Conservation (phyloP, 2,329 filamentous ascomycete genomes). For the Trichoderma lentiforme region DNA sequence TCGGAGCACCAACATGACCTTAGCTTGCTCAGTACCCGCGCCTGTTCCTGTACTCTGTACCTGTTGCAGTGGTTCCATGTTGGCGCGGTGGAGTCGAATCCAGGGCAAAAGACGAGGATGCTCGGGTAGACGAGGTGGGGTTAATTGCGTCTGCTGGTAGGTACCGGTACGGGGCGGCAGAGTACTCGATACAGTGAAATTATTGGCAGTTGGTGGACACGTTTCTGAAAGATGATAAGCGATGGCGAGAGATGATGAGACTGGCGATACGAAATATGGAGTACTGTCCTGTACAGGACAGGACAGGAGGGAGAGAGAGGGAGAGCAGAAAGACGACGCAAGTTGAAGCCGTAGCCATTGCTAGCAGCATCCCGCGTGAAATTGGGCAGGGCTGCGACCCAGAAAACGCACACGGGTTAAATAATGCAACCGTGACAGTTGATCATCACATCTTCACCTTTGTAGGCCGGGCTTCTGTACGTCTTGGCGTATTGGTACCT, state of each 20-base stretch:
- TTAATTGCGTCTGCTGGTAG: neutral
- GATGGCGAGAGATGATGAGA: constrained; percentile 5
- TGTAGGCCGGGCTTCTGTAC: neutral
- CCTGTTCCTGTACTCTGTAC: neutral
- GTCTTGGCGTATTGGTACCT: neutral
- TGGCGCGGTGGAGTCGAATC: neutral
- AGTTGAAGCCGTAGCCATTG: neutral
- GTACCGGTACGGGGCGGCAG: neutral
- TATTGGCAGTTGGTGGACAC: neutral
- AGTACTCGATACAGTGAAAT: neutral
- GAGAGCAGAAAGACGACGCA: neutral
- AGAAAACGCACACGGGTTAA: neutral
- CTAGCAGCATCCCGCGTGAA: neutral
- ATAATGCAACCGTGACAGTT: neutral
- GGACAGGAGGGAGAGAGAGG: neutral
- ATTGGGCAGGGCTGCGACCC: neutral
- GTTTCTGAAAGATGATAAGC: constrained; percentile 17
- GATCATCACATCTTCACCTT: neutral
- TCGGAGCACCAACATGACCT: neutral
- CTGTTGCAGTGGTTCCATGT: neutral
- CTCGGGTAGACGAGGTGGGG: neutral
- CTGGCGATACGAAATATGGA: neutral
- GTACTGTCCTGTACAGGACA: neutral
- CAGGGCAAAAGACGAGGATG: neutral
- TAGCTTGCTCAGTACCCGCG: neutral